Percentiles rank a stretch among this genome's conserved stretches.
Evolutionary conservation across 345 rosid genomes (phyloP).

Genomic region (Eucalyptus pauciflora): DNA sequence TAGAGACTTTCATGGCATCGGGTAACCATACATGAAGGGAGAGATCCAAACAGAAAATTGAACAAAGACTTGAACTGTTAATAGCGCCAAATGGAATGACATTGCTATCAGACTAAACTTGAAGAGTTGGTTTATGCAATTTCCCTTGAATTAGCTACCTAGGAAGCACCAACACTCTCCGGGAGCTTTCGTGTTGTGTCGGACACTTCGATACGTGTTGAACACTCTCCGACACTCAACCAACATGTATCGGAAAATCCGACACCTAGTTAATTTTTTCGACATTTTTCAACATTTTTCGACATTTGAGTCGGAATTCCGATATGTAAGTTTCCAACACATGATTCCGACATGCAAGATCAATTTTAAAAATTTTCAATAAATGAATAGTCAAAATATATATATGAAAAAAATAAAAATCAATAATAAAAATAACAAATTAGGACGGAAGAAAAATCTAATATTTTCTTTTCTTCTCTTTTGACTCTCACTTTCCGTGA

Average conservation of each 20-base stretch:
- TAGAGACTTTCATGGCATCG: accelerated
- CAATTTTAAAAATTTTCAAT: no score
- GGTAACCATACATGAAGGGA: no score
- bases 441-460: no score
- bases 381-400: accelerated
- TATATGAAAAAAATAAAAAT: no score
- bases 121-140: background rate
- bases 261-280: accelerated
- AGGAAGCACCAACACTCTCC: accelerated
- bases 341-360: accelerated
- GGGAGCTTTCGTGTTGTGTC: accelerated
- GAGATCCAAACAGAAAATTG: no score
- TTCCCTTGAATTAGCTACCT: no score
- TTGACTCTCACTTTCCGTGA: accelerated
- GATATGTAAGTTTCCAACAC: no score
- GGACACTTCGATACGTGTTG: accelerated
- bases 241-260: no score
- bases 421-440: no score
- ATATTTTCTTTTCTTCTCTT: no score
- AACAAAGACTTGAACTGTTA: background rate
- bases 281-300: accelerated
- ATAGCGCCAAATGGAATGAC: no score
- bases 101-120: no score
- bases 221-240: accelerated
- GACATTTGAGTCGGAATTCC: accelerated